phyloP scores from a whole-genome alignment of 2,329 filamentous ascomycete species.

The Corinectria fuckeliana region DNA sequence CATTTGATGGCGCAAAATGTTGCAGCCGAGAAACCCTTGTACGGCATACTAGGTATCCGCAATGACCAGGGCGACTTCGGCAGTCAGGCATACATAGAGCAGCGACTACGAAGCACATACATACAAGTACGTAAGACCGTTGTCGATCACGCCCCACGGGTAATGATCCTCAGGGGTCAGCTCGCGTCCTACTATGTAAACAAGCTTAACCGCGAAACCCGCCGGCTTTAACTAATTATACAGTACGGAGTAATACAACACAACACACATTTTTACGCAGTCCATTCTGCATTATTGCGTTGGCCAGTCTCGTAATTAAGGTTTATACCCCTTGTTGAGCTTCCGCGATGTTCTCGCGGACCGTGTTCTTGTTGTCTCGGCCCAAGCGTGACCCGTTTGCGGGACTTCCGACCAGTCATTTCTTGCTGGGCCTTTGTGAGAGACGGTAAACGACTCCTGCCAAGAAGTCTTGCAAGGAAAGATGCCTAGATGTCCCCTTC shows the following conservation, averaged over 20 bases:
- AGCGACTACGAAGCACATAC: background rate
- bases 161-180: background rate
- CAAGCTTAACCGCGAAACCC: background rate
- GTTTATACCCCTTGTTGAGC: background rate
- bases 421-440: background rate
- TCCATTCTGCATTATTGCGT: background rate
- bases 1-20: background rate
- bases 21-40: background rate
- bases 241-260: no score
- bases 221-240: no score
- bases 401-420: background rate
- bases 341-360: background rate
- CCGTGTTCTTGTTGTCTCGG: background rate
- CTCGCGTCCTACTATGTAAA: background rate
- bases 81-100: background rate
- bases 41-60: background rate
- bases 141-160: background rate
- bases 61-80: background rate
- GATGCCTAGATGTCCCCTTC: background rate
- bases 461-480: background rate
- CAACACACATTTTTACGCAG: background rate
- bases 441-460: background rate
- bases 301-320: background rate
- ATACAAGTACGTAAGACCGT: no score
- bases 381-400: background rate